Percentiles rank a stretch among this genome's conserved stretches.
These are phyloP conservation scores for Oryza brachyantha DNA, from an alignment of 176 grass and related monocot genomes.

Conservation along the genomic window DNA sequence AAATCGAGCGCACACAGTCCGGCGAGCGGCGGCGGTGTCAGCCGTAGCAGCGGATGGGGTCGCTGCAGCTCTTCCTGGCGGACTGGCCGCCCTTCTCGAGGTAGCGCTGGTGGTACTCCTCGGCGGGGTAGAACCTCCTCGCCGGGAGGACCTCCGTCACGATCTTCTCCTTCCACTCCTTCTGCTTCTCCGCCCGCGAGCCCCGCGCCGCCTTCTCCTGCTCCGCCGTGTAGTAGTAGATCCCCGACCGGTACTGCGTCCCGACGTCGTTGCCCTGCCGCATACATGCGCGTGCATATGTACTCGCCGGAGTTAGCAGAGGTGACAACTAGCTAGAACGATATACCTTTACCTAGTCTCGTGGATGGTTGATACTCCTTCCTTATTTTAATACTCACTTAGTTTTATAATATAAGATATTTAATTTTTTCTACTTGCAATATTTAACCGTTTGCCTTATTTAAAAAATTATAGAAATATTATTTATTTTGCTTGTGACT, in stretches of 20 bases:
- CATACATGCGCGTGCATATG: background rate
- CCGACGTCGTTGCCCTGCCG: constrained; percentile 73
- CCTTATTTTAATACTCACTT: too few species aligned
- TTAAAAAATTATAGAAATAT: too few species aligned
- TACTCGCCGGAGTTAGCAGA: background rate
- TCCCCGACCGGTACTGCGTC: constrained; percentile 94
- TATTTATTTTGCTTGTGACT: too few species aligned
- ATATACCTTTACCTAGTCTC: too few species aligned
- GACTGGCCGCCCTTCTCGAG: constrained; percentile 92
- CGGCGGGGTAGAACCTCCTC: constrained; percentile 65
- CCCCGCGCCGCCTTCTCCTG: constrained; percentile 57
- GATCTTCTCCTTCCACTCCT: constrained; percentile 51
- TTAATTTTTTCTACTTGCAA: too few species aligned
- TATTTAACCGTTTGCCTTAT: too few species aligned
- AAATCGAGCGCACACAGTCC: background rate
- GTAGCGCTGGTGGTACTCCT: constrained; percentile 90
- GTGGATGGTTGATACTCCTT: too few species aligned
- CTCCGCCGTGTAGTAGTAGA: constrained; percentile 88
- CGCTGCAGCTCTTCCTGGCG: constrained; percentile 65
- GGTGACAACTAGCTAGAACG: background rate
- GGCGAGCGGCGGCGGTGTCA: constrained; percentile 24
- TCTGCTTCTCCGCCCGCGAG: constrained; percentile 61
- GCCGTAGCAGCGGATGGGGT: constrained; percentile 91
- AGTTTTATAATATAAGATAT: too few species aligned
- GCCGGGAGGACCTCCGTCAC: constrained; percentile 86